Base-by-base conservation (phyloP, 257 asterid genomes). In the Echites panduratus region DNA sequence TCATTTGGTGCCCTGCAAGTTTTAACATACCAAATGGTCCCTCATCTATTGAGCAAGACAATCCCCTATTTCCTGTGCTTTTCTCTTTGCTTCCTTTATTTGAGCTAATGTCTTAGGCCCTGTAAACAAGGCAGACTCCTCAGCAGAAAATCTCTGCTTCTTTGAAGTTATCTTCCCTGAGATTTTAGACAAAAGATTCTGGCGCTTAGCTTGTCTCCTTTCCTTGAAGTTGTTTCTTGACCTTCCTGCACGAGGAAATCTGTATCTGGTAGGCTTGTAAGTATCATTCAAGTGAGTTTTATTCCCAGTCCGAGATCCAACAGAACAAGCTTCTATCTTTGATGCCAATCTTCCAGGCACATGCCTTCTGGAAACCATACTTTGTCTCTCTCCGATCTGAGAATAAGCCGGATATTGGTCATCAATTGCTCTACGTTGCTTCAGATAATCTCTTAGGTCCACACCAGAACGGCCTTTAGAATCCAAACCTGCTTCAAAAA, bases 21-120 rank as follows among this genome's bases (percentile, higher is more conserved):
- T n/a, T 49, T 10, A 17, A 75, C 74, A 58, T 75, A 58, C 53
- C 24, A 35, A 71, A 71, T 45, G 76, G 76, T 40, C 38, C 77
- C 13, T 70, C 59, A n/a, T 53, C 50, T 59, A n/a, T 68, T 65
- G 0, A 52, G 26, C 10, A 20, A 40, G 26, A 41, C 32, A 67
- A 74, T 71, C 59, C 26, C 7, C 57, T 59, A 41, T 70, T 47
- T 72, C 72, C 27, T 38, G 74, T 59, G 71, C 58, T 76, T 65
- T 80, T 29, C 40, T 57, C 82, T 83, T 83, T 69, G 73, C 87
- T 70, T 78, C 82, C 77, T 73, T 83, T 48, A 83, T 79, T 66
- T 83, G 80, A 40, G 83, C 72, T 27, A 80, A 78, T 41, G 83
- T 75, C 77, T 83, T 83, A 1, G 87, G 85, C 19, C 78, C 87